Percentiles rank a stretch among this genome's conserved stretches.
phyloP scores from a whole-genome alignment of 1,139 yeast species.

The Suhomyces ambrosiae region DNA sequence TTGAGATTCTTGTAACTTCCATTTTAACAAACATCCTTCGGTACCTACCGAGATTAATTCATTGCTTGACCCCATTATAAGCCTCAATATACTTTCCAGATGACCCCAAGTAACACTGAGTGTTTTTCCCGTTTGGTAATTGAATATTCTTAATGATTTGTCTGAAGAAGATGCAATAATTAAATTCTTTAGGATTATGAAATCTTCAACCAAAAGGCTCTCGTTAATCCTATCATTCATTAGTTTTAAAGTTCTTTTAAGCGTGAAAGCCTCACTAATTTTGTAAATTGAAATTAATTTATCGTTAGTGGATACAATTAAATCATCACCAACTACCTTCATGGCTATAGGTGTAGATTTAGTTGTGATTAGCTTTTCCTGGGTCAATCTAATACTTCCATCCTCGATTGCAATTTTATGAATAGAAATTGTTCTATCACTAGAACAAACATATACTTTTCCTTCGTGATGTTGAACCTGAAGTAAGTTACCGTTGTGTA shows the following conservation, averaged over 20 bases:
- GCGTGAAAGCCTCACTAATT: constrained; percentile 34
- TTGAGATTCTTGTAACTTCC: constrained; percentile 30
- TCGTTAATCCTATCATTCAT: constrained; percentile 36
- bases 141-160: constrained; percentile 56
- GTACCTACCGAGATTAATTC: constrained; percentile 45
- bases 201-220: constrained; percentile 45
- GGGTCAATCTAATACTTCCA: constrained; percentile 24
- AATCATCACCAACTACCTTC: constrained; percentile 32
- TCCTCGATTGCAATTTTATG: constrained; percentile 40
- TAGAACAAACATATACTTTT: constrained; percentile 53
- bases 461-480: constrained; percentile 34
- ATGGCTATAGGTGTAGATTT: constrained; percentile 51
- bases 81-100: constrained; percentile 54
- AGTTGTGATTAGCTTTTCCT: constrained; percentile 50
- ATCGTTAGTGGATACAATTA: constrained; percentile 57
- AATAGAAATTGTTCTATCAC: constrained; percentile 59
- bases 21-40: constrained; percentile 56
- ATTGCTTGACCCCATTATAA: constrained; percentile 27
- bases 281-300: constrained; percentile 46
- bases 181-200: constrained; percentile 27
- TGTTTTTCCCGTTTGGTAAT: constrained; percentile 46
- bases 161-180: constrained; percentile 56
- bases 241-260: constrained; percentile 43
- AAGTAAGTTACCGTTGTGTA: constrained; percentile 58
- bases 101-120: constrained; percentile 65